A percentile compares a stretch with the other conserved stretches of the same genome.
Conservation (phyloP, 2,329 filamentous ascomycete genomes). For the Exophiala alcalophila region DNA sequence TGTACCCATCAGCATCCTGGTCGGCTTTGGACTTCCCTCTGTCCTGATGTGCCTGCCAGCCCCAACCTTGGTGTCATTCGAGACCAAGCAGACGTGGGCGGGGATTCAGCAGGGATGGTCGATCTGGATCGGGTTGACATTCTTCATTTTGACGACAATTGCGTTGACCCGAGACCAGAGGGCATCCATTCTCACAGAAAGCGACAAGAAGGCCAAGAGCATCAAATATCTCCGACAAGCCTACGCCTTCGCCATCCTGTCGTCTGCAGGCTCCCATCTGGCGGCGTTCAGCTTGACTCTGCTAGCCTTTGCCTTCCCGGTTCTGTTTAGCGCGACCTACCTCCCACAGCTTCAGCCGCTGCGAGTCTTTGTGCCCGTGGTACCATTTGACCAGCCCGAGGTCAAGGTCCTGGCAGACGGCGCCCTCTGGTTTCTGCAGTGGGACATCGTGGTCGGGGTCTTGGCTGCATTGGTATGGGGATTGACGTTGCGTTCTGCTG, state of each 20-base stretch:
- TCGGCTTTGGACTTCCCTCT: constrained; percentile 47
- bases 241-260: constrained; percentile 43
- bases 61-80: constrained; percentile 38
- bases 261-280: constrained; percentile 43
- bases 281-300: constrained; percentile 42
- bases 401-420: constrained; percentile 41
- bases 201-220: constrained; percentile 30
- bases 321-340: constrained; percentile 36
- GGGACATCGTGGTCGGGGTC: constrained; percentile 48
- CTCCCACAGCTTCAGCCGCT: constrained; percentile 38
- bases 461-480: constrained; percentile 47
- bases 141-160: constrained; percentile 34
- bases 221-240: constrained; percentile 38
- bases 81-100: constrained; percentile 49
- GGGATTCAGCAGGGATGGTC: constrained; percentile 54
- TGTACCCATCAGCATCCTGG: constrained; percentile 42
- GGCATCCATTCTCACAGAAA: constrained; percentile 25
- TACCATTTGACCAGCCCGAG: constrained; percentile 32
- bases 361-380: constrained; percentile 41
- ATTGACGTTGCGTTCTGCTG: constrained; percentile 36
- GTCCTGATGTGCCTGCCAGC: constrained; percentile 45
- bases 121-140: constrained; percentile 44
- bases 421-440: constrained; percentile 48
- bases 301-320: constrained; percentile 38
- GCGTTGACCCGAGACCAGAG: constrained; percentile 31